A percentile compares a stretch with the other conserved stretches of the same genome.
phyloP scores from a whole-genome alignment of 1,139 yeast genomes.

The Yamadazyma jaroonii region DNA sequence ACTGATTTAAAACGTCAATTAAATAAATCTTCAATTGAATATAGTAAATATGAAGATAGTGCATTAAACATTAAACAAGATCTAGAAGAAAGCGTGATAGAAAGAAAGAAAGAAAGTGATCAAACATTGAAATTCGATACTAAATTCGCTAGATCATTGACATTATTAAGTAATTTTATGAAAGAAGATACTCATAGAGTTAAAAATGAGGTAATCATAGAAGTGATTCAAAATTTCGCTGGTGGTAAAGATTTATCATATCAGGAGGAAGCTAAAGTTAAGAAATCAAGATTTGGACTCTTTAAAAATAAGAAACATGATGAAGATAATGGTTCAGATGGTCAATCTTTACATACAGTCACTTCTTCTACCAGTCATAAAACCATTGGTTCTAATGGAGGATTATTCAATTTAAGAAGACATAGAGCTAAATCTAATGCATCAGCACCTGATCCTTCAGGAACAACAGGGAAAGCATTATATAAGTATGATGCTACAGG shows the following conservation, averaged over 20 bases:
- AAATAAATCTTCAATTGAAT: conserved; percentile 45
- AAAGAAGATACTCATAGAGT: conserved; percentile 73
- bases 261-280: conserved; percentile 40
- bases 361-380: conserved; percentile 26
- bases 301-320: conserved; percentile 28
- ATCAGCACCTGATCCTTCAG: conserved; percentile 15
- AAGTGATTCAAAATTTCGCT: conserved; percentile 83
- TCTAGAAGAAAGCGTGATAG: conserved; percentile 46
- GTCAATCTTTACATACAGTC: conserved; percentile 26
- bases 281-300: conserved; percentile 56
- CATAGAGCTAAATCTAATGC: conserved; percentile 27
- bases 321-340: conserved; percentile 25
- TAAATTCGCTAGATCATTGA: conserved; percentile 52
- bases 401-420: conserved; percentile 38
- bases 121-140: conserved; percentile 52
- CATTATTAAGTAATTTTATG: conserved; percentile 60
- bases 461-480: conserved; percentile 48
- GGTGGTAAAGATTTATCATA: conserved; percentile 68
- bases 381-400: conserved; percentile 19
- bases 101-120: conserved; percentile 29
- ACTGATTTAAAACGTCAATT: conserved; percentile 62
- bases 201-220: conserved; percentile 80
- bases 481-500: conserved; percentile 72
- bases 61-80: conserved; percentile 49
- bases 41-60: conserved; percentile 39